Percentiles rank a stretch among this genome's conserved stretches.
phyloP scores from a whole-genome alignment of 495 filamentous ascomycete species.

The Xylaria telfairii region DNA sequence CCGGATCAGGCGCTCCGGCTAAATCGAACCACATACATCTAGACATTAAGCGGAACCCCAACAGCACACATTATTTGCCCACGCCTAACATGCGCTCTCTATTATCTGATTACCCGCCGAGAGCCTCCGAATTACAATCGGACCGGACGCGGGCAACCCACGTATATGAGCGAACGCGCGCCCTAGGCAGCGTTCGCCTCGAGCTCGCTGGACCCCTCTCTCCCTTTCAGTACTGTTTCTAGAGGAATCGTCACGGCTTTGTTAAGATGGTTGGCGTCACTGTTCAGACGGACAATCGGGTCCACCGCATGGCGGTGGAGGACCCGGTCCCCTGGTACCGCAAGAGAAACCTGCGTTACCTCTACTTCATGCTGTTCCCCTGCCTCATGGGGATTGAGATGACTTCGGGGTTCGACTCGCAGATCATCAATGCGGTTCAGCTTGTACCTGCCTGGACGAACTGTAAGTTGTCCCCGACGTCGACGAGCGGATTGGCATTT shows the following conservation, averaged over 20 bases:
- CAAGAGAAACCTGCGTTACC: conserved; percentile 64
- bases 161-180: conserved; percentile 17
- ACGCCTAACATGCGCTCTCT: conserved; percentile 14
- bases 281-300: conserved; percentile 47
- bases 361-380: conserved; percentile 70
- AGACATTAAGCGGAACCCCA: conserved; percentile 22
- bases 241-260: background rate
- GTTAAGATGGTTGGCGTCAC: conserved; percentile 48
- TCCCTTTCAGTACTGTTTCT: background rate
- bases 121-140: conserved; percentile 22
- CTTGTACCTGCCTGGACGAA: conserved; percentile 62
- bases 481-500: conserved; percentile 26
- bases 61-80: conserved; percentile 12
- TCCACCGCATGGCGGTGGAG: conserved; percentile 61
- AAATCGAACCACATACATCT: conserved; percentile 22
- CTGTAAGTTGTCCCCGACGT: conserved; percentile 52
- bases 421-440: conserved; percentile 74
- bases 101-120: conserved; percentile 23
- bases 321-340: conserved; percentile 66
- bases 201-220: background rate
- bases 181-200: background rate
- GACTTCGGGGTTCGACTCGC: conserved; percentile 74
- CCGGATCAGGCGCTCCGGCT: conserved; percentile 24
- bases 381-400: conserved; percentile 73
- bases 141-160: background rate